Percentiles rank a stretch among this genome's conserved stretches.
These are phyloP conservation scores for Santalum album DNA, from an alignment of 164 flowering plant species.

Conservation along the genomic window DNA sequence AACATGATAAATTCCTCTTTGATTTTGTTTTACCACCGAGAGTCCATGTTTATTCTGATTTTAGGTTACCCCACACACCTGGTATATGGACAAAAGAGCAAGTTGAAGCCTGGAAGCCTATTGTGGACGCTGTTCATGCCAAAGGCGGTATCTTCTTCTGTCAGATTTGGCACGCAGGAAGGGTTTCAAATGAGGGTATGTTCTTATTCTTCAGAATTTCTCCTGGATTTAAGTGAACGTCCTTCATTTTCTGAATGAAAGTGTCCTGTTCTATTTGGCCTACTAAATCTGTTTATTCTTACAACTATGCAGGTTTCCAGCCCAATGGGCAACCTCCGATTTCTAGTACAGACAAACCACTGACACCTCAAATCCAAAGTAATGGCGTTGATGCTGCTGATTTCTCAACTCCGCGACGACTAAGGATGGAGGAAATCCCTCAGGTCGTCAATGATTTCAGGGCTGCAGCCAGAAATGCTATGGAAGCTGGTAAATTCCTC, in stretches of 20 bases:
- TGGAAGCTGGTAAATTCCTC: constrained; percentile 20
- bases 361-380: constrained; percentile 19
- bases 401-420: constrained; percentile 4
- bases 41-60: background rate
- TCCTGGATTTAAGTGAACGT: too few relatives aligned
- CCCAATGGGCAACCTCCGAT: background rate
- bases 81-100: constrained; percentile 4
- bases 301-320: background rate
- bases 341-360: constrained; percentile 11
- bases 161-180: constrained; percentile 2
- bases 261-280: too few relatives aligned
- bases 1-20: too few relatives aligned
- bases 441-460: constrained; percentile 26
- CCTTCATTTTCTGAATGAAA: too few relatives aligned
- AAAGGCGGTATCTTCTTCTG: constrained; percentile 2
- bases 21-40: too few relatives aligned
- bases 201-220: too few relatives aligned
- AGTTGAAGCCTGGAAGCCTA: constrained; percentile 4
- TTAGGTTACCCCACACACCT: background rate
- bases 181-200: background rate
- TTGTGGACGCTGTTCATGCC: background rate
- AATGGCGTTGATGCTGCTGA: background rate
- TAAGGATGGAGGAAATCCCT: constrained; percentile 28
- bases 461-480: constrained; percentile 29
- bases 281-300: too few relatives aligned